A percentile compares a stretch with the other conserved stretches of the same genome.
Evolutionary conservation across 805 yeast genomes (phyloP).

Genomic region (Sugiyamaella americana): DNA sequence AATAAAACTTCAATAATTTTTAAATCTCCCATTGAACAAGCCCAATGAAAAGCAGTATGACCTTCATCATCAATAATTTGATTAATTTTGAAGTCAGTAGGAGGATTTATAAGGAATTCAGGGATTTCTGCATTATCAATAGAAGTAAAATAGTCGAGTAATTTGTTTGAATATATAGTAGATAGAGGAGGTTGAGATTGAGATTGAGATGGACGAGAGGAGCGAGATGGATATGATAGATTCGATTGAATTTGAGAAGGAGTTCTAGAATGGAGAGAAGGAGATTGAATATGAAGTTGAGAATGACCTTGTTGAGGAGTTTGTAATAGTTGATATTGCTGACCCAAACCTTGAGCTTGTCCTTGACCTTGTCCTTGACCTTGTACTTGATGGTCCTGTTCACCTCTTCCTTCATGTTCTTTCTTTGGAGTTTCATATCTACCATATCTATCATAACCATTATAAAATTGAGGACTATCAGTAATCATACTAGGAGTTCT

Average conservation of each 20-base stretch:
- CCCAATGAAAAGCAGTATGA: constrained; percentile 95
- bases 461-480: not conserved
- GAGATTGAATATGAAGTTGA: too few relatives aligned
- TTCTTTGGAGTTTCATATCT: not conserved
- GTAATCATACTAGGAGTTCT: constrained; percentile 3
- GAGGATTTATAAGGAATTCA: constrained; percentile 55
- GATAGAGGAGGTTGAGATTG: constrained; percentile 12
- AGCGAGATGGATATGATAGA: not conserved
- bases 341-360: not conserved
- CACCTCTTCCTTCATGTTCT: not conserved
- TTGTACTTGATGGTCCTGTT: not conserved
- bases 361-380: not conserved
- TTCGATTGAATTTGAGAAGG: not conserved
- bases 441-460: not conserved
- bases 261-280: too few relatives aligned
- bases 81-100: constrained; percentile 60
- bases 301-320: not conserved
- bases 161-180: constrained; percentile 30
- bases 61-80: constrained; percentile 91
- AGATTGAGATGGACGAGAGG: not conserved
- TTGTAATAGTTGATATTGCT: not conserved
- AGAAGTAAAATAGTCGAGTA: constrained; percentile 49
- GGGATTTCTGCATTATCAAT: constrained; percentile 59
- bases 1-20: constrained; percentile 70
- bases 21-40: constrained; percentile 88